Evolutionary conservation across 2,329 filamentous ascomycete genomes (phyloP), one percentile per base, ranked within the genome.

Genomic region (Huntiella omanensis): DNA sequence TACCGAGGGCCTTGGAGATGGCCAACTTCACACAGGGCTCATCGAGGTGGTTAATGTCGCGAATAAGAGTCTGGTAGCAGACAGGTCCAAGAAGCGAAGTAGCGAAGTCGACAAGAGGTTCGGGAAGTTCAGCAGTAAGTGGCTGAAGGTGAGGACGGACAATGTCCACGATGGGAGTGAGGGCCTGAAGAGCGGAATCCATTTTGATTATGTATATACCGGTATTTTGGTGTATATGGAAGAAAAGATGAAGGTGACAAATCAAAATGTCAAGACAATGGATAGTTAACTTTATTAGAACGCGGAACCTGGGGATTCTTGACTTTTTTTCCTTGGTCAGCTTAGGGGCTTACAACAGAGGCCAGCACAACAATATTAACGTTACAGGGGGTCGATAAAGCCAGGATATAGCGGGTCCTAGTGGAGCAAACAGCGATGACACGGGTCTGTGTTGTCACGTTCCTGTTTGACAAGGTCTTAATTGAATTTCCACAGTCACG

Each of bases 1-100:
- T 80, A 48, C 91, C 88, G 12, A 98, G 77, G 3, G 73, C 85
- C 67, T 98, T 98, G 58, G 83, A 92, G 58, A 96, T 73, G 54
- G 78, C 87, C 44, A 95, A 77, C 59, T 91, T 91, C 56, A 94
- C 66, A 69, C 91, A 98, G 49, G 74, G 76, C 4, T 74, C 71
- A 57, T 85, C 75, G 52, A 76, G 73, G 56, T 81, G 69, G 64
- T 93, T 81, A 59, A 98, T 71, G 57, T 95, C 79, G 57, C 91
- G 77, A 52, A 98, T 65, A 43, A 98, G 75, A 12, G 78, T 76
- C 58, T 80, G 74, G 75, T 96, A 93, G 75, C 91, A 98, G 51
- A 69, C 64, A 32, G 75, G 68, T 59, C 88, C 87, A 56, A 98
- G 73, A 60, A 98, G 77, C 52, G 80, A 82, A 55, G 80, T 66